These are phyloP conservation scores for Barnettozyma vustinii DNA, from an alignment of 805 yeast species.

Conservation along the genomic window DNA sequence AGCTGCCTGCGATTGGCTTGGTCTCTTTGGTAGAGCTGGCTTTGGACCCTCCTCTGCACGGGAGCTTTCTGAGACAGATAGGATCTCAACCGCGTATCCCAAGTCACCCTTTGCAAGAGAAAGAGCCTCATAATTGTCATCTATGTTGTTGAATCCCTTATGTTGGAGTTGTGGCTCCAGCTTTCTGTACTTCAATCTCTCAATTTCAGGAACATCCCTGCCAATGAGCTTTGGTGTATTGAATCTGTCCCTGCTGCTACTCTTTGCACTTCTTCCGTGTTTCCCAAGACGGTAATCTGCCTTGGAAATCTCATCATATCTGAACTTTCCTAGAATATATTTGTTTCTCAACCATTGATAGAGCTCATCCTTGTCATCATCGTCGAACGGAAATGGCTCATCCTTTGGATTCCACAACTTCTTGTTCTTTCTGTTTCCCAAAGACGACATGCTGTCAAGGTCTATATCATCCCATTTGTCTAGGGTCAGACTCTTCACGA, in stretches of 20 bases:
- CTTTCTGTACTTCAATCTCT: constrained; percentile 44
- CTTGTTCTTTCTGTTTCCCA: constrained; percentile 61
- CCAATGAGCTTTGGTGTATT: constrained; percentile 40
- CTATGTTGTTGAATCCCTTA: constrained; percentile 54
- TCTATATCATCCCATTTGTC: constrained; percentile 65
- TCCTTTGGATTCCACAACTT: constrained; percentile 63
- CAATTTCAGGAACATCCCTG: constrained; percentile 49
- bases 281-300: constrained; percentile 25
- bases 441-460: constrained; percentile 34
- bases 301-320: constrained; percentile 26
- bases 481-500: constrained; percentile 66
- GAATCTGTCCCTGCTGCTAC: constrained; percentile 5
- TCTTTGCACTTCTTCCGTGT: background rate
- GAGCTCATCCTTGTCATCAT: constrained; percentile 59
- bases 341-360: constrained; percentile 61
- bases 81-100: constrained; percentile 51
- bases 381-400: constrained; percentile 70
- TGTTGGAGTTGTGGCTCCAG: constrained; percentile 44
- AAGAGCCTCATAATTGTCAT: constrained; percentile 59
- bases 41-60: constrained; percentile 36
- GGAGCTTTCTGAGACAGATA: constrained; percentile 34
- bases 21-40: constrained; percentile 41
- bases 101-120: constrained; percentile 53
- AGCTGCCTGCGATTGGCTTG: constrained; percentile 16
- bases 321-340: constrained; percentile 57